Evolutionary conservation across 345 rosid species (phyloP).

Genomic region (Citrus australasica): DNA sequence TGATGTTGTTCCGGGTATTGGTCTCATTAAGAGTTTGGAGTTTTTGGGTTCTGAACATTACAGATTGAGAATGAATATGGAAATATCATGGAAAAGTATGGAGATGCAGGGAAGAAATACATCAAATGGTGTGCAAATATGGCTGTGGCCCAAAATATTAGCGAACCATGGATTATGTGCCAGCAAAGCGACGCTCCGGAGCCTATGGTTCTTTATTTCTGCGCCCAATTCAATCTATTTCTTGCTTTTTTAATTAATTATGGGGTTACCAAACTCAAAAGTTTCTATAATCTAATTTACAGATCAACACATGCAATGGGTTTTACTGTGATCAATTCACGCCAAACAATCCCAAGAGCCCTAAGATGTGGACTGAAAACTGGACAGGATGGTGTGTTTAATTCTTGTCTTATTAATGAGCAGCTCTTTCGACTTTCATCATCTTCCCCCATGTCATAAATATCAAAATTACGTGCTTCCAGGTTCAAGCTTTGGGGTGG

Average conservation of each 20-base stretch:
- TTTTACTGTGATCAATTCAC: constrained; percentile 33
- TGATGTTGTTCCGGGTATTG: too few relatives aligned
- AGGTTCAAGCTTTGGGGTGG: constrained; percentile 43
- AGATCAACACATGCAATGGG: constrained; percentile 42
- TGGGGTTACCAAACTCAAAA: too few relatives aligned
- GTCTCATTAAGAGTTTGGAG: too few relatives aligned
- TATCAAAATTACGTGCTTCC: neutral
- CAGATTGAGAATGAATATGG: constrained; percentile 36
- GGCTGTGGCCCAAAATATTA: constrained; percentile 22
- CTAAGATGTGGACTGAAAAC: constrained; percentile 48
- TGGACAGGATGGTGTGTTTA: constrained; percentile 42
- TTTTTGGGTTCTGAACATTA: neutral
- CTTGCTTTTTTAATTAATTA: neutral
- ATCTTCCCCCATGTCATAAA: neutral
- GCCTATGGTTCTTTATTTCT: constrained; percentile 9
- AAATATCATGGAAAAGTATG: constrained; percentile 11
- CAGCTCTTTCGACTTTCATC: too few relatives aligned
- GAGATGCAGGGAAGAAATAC: constrained; percentile 23
- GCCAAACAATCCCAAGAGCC: constrained; percentile 31
- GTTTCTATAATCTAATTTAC: neutral
- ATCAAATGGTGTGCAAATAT: constrained; percentile 23
- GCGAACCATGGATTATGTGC: constrained; percentile 31
- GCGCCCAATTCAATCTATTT: neutral
- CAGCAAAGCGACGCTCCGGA: constrained; percentile 22
- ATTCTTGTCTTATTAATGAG: neutral